Percentiles rank a stretch among this genome's conserved stretches.
Conservation (phyloP, 306 rosid genomes). For the Cucumis cinereus region DNA sequence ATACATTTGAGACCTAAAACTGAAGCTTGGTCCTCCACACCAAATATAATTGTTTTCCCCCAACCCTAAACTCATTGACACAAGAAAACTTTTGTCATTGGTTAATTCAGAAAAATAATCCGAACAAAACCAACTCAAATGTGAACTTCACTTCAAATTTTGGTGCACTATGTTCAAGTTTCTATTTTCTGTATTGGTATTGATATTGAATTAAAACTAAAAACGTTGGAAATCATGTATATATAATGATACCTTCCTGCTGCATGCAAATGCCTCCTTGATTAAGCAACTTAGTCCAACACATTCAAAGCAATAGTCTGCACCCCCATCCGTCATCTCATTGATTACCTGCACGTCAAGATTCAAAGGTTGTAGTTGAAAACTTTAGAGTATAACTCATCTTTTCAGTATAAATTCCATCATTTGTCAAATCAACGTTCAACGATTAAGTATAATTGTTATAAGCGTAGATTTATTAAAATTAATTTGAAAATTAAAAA, state of each 20-base stretch:
- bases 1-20: conserved; percentile 19
- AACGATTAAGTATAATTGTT: too few species aligned
- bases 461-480: too few species aligned
- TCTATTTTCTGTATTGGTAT: too few species aligned
- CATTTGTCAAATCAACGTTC: too few species aligned
- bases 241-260: conserved; percentile 36
- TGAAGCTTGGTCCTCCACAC: conserved; percentile 53
- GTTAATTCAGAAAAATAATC: conserved; percentile 9
- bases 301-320: conserved; percentile 82
- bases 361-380: background rate
- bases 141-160: too few species aligned
- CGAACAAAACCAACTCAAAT: conserved; percentile 28
- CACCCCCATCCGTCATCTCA: conserved; percentile 63
- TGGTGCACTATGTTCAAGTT: too few species aligned
- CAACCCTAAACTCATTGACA: conserved; percentile 45
- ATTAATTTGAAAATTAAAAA: too few species aligned
- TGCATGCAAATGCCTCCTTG: conserved; percentile 71
- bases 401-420: too few species aligned
- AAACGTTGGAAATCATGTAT: background rate
- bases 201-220: background rate
- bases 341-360: conserved; percentile 28
- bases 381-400: background rate
- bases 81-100: background rate
- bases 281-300: conserved; percentile 59
- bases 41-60: conserved; percentile 78